Evolutionary conservation across 208 protist species (phyloP).

Genomic region (Trypanosomatidae sp.): DNA sequence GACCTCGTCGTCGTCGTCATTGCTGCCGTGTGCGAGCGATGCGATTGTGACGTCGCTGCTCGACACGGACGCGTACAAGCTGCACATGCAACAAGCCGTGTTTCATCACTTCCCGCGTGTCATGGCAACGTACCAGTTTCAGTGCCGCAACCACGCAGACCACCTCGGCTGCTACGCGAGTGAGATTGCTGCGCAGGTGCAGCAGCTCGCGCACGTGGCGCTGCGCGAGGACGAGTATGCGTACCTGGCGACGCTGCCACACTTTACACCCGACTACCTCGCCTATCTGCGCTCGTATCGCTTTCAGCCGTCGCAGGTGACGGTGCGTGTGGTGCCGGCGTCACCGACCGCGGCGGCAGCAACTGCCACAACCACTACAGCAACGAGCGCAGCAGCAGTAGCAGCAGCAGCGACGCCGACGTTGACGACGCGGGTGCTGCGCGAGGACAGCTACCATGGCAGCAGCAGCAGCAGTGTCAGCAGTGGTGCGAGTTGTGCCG

Average conservation of each 20-base stretch:
- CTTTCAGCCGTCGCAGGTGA: slow-evolving; percentile 69
- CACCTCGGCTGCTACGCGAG: slow-evolving; percentile 57
- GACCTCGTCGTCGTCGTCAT: not conserved
- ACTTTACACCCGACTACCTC: slow-evolving; percentile 66
- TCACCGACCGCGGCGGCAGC: not conserved
- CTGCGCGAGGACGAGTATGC: slow-evolving; percentile 52
- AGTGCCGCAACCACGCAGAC: slow-evolving; percentile 59
- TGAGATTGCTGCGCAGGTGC: slow-evolving; percentile 31
- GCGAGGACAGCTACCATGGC: no score
- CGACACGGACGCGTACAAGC: slow-evolving; percentile 84
- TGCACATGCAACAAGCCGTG: slow-evolving; percentile 86
- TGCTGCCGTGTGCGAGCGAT: not conserved
- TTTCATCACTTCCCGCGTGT: slow-evolving; percentile 53
- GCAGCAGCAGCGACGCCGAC: no score
- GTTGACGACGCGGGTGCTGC: no score
- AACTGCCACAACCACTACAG: not conserved
- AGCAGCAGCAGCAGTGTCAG: no score
- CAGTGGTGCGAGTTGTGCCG: no score
- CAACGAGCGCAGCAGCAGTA: no score
- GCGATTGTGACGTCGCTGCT: slow-evolving; percentile 73
- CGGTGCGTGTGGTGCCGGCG: slow-evolving; percentile 20
- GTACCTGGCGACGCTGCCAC: slow-evolving; percentile 50
- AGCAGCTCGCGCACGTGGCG: slow-evolving; percentile 24
- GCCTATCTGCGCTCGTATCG: slow-evolving; percentile 67
- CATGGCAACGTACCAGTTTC: slow-evolving; percentile 44